Percentiles rank a stretch among this genome's conserved stretches.
Conservation (phyloP, 148 eudicot species). For the Cornus controversa region DNA sequence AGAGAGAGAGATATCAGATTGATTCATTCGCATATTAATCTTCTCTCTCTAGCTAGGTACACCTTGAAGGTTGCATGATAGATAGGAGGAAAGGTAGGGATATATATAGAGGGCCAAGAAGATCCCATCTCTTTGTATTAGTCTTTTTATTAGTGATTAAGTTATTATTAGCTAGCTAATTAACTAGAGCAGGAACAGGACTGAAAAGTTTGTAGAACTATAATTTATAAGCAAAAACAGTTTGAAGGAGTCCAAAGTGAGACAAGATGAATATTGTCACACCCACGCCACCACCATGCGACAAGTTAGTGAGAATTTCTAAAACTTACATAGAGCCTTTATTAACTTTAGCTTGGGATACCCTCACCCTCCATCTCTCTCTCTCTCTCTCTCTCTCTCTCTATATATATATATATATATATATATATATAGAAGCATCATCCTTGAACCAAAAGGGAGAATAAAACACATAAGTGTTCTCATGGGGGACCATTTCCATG, state of each 20-base stretch:
- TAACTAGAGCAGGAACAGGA: not conserved
- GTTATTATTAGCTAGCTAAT: not conserved
- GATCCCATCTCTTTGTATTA: not conserved
- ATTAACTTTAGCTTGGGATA: slow-evolving; percentile 12
- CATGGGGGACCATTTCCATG: slow-evolving; percentile 19
- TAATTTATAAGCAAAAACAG: slow-evolving; percentile 15
- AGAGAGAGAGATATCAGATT: slow-evolving; percentile 4
- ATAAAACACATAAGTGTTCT: not conserved
- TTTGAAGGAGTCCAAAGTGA: slow-evolving; percentile 43
- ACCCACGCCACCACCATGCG: slow-evolving; percentile 25
- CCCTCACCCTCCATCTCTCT: not conserved
- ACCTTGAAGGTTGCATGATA: not conserved
- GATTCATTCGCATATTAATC: not conserved
- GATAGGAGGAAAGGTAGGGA: not conserved
- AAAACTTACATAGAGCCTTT: not conserved
- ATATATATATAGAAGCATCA: not conserved
- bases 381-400: not conserved
- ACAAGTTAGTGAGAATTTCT: slow-evolving; percentile 11
- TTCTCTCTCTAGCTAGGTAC: slow-evolving; percentile 4
- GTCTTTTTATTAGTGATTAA: not conserved
- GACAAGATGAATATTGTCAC: slow-evolving; percentile 41
- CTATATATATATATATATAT: not conserved
- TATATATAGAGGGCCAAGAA: not conserved
- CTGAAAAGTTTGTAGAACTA: not conserved
- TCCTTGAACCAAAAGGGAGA: not conserved